Evolutionary conservation across 2,329 filamentous ascomycete species (phyloP), one percentile per base, ranked within the genome.

Genomic region (Cucurbitaria berberidis): DNA sequence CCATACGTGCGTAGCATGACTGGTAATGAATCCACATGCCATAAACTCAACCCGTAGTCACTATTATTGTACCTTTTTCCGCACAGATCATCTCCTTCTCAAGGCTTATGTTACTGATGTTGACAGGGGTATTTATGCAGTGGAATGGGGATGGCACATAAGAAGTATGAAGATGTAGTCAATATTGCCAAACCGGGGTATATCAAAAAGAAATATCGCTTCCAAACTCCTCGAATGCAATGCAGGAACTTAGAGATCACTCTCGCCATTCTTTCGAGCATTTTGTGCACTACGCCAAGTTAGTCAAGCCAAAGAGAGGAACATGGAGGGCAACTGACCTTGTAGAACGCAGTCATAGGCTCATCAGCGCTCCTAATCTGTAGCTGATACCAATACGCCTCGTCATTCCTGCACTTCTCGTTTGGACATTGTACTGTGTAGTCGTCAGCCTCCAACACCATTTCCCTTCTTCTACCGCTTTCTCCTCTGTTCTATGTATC

Each of bases 361-460:
- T 99, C 95, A 78, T 99, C 95, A 46, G 95, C 95, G 81, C 91
- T 96, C 66, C 95, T 87, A 78, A 98, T 98, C 83, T 99, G 95
- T 66, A 98, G 87, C 81, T 96, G 91, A 81, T 93, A 96, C 80
- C 93, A 98, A 60, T 93, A 96, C 3, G 95, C 95, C 79, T 91
- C 86, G 55, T 86, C 83, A 59, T 91, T 91, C 69, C 90, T 83
- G 80, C 95, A 99, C 51, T 83, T 83, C 35, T 92, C 87, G 58
- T 87, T 87, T 22, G 90, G 86, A 76, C 95, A 99, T 82, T 95
- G 90, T 43, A 89, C 89, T 85, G 66, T 39, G 3, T 3, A 9
- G 2, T 41, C 26, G 39, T 56, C 42, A 55, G 53, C 39, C 26
- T 49, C 21, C 34, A 6, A 30, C 27, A 22, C 22, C 16, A 34